Evolutionary conservation across 495 filamentous ascomycete genomes (phyloP), one percentile per base, ranked within the genome.

Genomic region (Pyrenopolyporus hunteri): DNA sequence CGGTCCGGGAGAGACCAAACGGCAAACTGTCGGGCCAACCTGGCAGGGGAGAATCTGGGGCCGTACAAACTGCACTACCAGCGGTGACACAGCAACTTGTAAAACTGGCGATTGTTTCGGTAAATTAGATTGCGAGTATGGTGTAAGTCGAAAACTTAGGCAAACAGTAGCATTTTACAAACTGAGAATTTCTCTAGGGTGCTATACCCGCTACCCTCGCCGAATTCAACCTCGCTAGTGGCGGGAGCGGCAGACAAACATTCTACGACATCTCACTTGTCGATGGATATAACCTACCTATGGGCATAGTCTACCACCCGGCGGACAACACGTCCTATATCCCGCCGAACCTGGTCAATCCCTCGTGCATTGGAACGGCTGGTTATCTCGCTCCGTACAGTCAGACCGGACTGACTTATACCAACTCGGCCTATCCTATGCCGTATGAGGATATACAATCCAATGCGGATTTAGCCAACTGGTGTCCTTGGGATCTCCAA

Each of bases 181-280:
- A 13, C 57, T 57, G 48, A 57, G 17, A n/a, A 26, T 14, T 47
- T 2, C 8, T n/a, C 26, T 47, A 83, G 84, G 88, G 89, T 13
- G 78, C 79, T 25, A 78, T 83, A 2, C 90, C 90, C 1, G 82
- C 82, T 4, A 89, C 87, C 2, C 79, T 93, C 4, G 88, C 87
- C 13, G 90, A 93, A 60, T 90, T 92, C 69, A 90, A 86, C 44
- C 81, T 92, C 32, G 76, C 79, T 31, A 83, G 82, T 22, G 82
- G 82, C 35, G 74, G 77, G n/a, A 71, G 74, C 26, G 76, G 78
- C 50, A 77, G 74, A 9, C 84, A 90, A 67, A 87, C 84, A 3
- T 93, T 88, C 71, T 92, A 92, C 72, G 90, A 93, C 72, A 88
- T 93, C 57, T 91, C 88, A 28, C 82, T 93, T 28, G 90, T 93